phyloP scores from a whole-genome alignment of 805 yeast species.

The Candida anglica region DNA sequence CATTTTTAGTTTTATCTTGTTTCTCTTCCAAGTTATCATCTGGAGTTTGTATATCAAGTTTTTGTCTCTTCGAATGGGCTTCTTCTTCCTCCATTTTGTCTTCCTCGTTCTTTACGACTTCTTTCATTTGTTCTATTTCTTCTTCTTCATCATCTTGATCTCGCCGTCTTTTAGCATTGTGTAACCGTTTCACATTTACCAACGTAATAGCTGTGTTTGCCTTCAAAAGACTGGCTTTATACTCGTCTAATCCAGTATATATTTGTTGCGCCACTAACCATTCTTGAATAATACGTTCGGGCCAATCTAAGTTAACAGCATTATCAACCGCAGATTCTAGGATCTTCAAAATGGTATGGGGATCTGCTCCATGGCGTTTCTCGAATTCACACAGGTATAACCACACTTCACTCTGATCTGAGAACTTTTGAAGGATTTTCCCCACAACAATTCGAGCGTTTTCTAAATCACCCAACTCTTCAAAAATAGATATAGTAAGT shows the following conservation, averaged over 20 bases:
- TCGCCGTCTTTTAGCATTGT: constrained; percentile 6
- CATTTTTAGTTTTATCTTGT: constrained; percentile 7
- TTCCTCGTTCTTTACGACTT: no score
- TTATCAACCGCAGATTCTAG: constrained; percentile 27
- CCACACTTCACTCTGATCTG: constrained; percentile 46
- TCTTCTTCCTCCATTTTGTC: constrained; percentile 2
- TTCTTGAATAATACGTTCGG: constrained; percentile 46
- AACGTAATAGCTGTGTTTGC: constrained; percentile 18
- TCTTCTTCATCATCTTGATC: constrained; percentile 1
- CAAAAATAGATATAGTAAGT: constrained; percentile 30
- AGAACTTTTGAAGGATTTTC: constrained; percentile 19
- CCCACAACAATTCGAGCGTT: constrained; percentile 21
- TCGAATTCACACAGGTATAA: constrained; percentile 40
- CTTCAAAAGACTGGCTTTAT: constrained; percentile 16
- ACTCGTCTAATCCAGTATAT: constrained; percentile 22
- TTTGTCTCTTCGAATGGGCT: constrained; percentile 5
- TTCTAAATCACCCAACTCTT: constrained; percentile 21
- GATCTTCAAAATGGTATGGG: constrained; percentile 16
- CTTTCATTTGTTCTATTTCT: constrained; percentile 5
- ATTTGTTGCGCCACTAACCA: constrained; percentile 34
- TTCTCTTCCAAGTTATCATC: not conserved
- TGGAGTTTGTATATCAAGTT: not conserved
- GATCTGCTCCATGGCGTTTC: constrained; percentile 18
- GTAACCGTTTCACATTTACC: constrained; percentile 7
- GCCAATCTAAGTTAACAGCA: constrained; percentile 40